A percentile compares a stretch with the other conserved stretches of the same genome.
phyloP scores from a whole-genome alignment of 768 basidiomycete genomes.

The Suillus luteus region DNA sequence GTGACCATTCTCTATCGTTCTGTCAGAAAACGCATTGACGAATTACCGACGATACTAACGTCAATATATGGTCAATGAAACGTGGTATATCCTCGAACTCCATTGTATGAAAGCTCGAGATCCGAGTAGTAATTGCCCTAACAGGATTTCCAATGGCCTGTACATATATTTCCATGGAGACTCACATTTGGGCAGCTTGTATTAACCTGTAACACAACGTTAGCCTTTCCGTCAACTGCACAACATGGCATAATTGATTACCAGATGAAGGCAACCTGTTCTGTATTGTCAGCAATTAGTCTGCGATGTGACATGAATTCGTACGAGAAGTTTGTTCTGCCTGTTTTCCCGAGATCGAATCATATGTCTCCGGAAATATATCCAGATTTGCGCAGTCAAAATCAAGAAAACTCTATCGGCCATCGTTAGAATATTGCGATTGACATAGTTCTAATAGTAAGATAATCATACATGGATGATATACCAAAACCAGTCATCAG shows the following conservation, averaged over 20 bases:
- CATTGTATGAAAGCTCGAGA: neutral
- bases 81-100: neutral
- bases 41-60: neutral
- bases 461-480: neutral
- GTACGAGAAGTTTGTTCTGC: neutral
- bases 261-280: constrained; percentile 4
- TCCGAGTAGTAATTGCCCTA: neutral
- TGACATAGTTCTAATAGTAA: neutral
- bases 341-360: neutral
- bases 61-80: neutral
- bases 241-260: neutral
- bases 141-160: neutral
- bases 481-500: constrained; percentile 6
- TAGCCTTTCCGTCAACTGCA: neutral
- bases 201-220: neutral
- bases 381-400: constrained; percentile 4
- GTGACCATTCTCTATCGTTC: neutral
- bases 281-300: neutral
- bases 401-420: neutral
- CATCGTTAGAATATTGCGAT: neutral
- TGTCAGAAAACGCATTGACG: neutral
- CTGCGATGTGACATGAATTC: neutral
- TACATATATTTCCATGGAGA: neutral
- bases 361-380: neutral
- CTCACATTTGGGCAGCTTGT: constrained; percentile 4